Base-by-base conservation (phyloP, 148 eudicot genomes). In the Selenicereus undatus region DNA sequence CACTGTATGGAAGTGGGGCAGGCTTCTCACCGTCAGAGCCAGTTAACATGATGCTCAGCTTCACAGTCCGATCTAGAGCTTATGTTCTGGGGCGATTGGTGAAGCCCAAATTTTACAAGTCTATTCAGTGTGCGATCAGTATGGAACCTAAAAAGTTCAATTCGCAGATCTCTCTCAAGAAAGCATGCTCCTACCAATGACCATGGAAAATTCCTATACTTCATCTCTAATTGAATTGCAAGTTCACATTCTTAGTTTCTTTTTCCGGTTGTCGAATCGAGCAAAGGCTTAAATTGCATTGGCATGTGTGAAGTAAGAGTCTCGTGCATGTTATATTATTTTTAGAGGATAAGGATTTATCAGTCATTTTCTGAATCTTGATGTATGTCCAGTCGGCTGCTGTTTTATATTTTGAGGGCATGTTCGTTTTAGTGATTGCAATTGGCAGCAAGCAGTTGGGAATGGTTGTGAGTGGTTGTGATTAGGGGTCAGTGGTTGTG, bases 21-120 rank as follows among this genome's bases (percentile, higher is more conserved):
- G 78, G 91, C 91, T 52, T 79, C 88, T 48, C 12, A 86, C 89
- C 0, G 93, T 91, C 52, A 78, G 72, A 80, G 32, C 86, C 90
- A 8, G 92, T 90, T 75, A 89, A 91, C 27, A 29, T 94, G 85
- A 89, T 82, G 45, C 35, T 94, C 80, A 86, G 74, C 39, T 94
- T 92, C 71, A 81, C 71, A 29, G 88, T 94, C 62, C 81, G 89
- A 74, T 91, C 98, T 4, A 91, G 92, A 83, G 98, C 89, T 13
- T 88, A 92, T 72, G 98, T 94, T 24, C 79, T 94, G 81, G 98
- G 98, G 8, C 81, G 86, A 82, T 76, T 92, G 82, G 94, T 94
- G 22, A 94, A 88, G 77, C 94, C 98, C 1, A 91, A 88, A 80
- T 94, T 94, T 83, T 71, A 86, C 71, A 84, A 86, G 82, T 76